Conservation (phyloP, 2,329 filamentous ascomycete species). For the Fusarium sp. region DNA sequence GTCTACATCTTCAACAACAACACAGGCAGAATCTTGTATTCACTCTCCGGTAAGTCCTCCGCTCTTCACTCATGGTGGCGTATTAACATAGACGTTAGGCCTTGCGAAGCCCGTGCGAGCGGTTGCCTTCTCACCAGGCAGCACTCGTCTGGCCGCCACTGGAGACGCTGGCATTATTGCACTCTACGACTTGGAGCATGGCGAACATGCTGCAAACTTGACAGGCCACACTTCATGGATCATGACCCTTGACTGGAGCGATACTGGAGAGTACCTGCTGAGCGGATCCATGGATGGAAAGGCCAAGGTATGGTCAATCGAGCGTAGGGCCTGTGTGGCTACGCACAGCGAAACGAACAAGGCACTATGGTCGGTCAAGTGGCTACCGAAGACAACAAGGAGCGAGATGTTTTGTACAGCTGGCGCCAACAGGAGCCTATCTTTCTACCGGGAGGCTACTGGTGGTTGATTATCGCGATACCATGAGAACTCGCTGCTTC, state of each 20-base stretch:
- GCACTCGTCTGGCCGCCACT: constrained; percentile 86
- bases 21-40: constrained; percentile 85
- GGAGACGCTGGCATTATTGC: constrained; percentile 91
- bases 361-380: constrained; percentile 84
- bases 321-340: constrained; percentile 85
- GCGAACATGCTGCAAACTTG: constrained; percentile 91
- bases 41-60: constrained; percentile 75
- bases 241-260: constrained; percentile 90
- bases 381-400: constrained; percentile 79
- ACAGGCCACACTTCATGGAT: constrained; percentile 87
- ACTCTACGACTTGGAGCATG: constrained; percentile 91
- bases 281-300: constrained; percentile 93
- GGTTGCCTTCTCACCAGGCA: constrained; percentile 88
- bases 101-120: constrained; percentile 88
- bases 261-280: constrained; percentile 90
- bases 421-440: constrained; percentile 79
- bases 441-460: constrained; percentile 86
- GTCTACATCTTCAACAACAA: constrained; percentile 97
- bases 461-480: constrained; percentile 28
- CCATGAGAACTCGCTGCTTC: background rate
- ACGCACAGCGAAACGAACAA: constrained; percentile 93
- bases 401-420: constrained; percentile 82
- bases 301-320: constrained; percentile 95
- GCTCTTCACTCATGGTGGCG: background rate
- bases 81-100: constrained; percentile 59